Conservation (phyloP, 2,329 filamentous ascomycete genomes). For the Bipolaris victoriae region DNA sequence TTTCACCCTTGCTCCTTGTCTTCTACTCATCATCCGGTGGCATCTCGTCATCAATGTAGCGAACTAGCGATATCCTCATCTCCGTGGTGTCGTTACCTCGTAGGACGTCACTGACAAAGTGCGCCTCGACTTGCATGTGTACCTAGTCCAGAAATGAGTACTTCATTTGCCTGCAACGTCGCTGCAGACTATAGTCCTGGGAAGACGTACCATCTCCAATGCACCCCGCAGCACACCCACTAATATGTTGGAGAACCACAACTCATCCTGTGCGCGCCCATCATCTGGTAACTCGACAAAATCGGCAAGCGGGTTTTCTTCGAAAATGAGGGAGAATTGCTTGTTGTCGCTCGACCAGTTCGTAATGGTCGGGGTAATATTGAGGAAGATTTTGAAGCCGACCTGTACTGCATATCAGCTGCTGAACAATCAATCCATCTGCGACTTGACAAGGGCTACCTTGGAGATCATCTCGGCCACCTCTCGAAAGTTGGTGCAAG, state of each 20-base stretch:
- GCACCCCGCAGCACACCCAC: slow-evolving; percentile 91
- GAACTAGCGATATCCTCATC: slow-evolving; percentile 89
- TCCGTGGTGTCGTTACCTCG: slow-evolving; percentile 95
- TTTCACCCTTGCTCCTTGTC: no score
- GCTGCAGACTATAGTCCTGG: background rate
- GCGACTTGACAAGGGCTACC: slow-evolving; percentile 54
- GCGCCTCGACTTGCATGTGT: slow-evolving; percentile 97
- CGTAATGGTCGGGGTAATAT: slow-evolving; percentile 89
- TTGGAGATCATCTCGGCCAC: slow-evolving; percentile 97
- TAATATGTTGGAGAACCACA: slow-evolving; percentile 98
- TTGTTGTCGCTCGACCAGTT: slow-evolving; percentile 98
- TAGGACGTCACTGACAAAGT: slow-evolving; percentile 92
- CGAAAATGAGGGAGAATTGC: slow-evolving; percentile 93
- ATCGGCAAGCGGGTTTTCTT: slow-evolving; percentile 95
- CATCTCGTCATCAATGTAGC: slow-evolving; percentile 97
- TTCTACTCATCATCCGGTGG: slow-evolving; percentile 90
- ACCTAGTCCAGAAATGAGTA: slow-evolving; percentile 55
- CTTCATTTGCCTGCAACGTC: background rate
- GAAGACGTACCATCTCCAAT: slow-evolving; percentile 80
- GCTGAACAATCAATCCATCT: background rate
- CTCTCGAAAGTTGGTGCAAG: slow-evolving; percentile 91
- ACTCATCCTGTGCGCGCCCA: slow-evolving; percentile 89
- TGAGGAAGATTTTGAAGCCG: slow-evolving; percentile 98
- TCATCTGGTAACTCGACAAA: slow-evolving; percentile 98
- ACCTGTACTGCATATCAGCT: slow-evolving; percentile 62